Evolutionary conservation across 2,329 filamentous ascomycete genomes (phyloP), one percentile per base, ranked within the genome.

Genomic region (Stagonosporopsis cucurbitacearum): DNA sequence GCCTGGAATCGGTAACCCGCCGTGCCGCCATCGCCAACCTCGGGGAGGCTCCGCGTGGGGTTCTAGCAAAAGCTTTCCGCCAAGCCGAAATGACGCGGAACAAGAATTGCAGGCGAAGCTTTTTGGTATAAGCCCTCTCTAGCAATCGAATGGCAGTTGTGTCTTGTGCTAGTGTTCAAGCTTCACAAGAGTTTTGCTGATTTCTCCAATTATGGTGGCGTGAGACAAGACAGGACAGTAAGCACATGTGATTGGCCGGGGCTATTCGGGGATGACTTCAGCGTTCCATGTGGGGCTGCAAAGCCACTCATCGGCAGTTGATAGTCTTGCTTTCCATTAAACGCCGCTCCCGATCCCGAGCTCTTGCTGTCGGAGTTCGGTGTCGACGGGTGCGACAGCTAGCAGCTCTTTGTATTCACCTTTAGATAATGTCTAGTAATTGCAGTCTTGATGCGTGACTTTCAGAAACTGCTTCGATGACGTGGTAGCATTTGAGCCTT

Each of bases 41-140:
- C 46, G 52, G 52, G 33, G 17, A 45, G 41, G 46, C 52, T 50
- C 52, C 52, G 35, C 35, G 46, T 43, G 36, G 35, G 23, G 39
- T 30, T 20, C 39, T 20, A 1, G n/a, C 7, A 43, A 44, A 50
- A 55, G 46, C 46, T 46, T 50, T 25, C 13, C 19, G 46, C 52
- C 41, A 30, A 55, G 52, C 41, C 17, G 6, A 30, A 4, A 40
- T 9, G 23, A 26, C 28, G 22, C 3, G 6, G 17, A 26, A 40
- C 40, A 54, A 54, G 33, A 26, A 4, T 12, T 42, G 22, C 37
- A 43, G 22, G 39, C 48, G 17, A 43, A 1, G 37, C 47, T 44
- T 44, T 45, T 23, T 30, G 19, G 5, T 8, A 41, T n/a, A 4
- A 17, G 3, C 19, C 8, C 15, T 15, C 5, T 2, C 5, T 13